These are phyloP conservation scores for Pythium sukuiense DNA, from an alignment of 352 stramenopile species.

Conservation along the genomic window DNA sequence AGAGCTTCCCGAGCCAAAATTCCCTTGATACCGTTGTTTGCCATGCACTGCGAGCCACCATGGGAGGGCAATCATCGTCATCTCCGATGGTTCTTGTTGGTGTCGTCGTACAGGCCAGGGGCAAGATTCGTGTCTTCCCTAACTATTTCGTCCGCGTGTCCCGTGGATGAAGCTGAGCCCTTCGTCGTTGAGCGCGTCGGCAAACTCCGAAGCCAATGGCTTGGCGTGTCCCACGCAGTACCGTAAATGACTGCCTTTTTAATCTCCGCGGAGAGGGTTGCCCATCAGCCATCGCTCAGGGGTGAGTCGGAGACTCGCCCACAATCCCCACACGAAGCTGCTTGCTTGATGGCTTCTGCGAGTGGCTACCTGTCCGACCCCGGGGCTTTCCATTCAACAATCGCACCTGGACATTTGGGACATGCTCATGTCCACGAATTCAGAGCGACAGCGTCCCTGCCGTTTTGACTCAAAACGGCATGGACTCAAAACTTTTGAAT, in stretches of 20 bases:
- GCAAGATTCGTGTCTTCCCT: too few relatives aligned
- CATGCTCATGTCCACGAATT: neutral
- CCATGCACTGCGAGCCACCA: neutral
- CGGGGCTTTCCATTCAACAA: neutral
- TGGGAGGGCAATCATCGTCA: neutral
- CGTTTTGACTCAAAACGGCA: too few relatives aligned
- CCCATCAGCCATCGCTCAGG: neutral
- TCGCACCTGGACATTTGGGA: neutral
- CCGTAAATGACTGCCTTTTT: neutral
- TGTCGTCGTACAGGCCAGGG: too few relatives aligned
- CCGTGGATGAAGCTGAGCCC: neutral
- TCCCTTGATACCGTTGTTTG: neutral
- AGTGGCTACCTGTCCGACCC: neutral
- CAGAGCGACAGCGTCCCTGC: neutral
- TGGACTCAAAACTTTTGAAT: neutral
- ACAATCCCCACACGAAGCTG: neutral
- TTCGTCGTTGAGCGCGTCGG: neutral
- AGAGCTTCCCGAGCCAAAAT: neutral
- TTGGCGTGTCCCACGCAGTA: neutral
- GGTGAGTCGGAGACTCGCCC: neutral
- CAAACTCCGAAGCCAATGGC: neutral
- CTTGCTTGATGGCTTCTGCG: neutral
- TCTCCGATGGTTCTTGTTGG: too few relatives aligned
- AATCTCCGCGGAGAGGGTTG: neutral
- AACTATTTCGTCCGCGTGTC: too few relatives aligned